These are phyloP conservation scores for Termitomyces titanicus DNA, from an alignment of 768 basidiomycete genomes.

Conservation along the genomic window DNA sequence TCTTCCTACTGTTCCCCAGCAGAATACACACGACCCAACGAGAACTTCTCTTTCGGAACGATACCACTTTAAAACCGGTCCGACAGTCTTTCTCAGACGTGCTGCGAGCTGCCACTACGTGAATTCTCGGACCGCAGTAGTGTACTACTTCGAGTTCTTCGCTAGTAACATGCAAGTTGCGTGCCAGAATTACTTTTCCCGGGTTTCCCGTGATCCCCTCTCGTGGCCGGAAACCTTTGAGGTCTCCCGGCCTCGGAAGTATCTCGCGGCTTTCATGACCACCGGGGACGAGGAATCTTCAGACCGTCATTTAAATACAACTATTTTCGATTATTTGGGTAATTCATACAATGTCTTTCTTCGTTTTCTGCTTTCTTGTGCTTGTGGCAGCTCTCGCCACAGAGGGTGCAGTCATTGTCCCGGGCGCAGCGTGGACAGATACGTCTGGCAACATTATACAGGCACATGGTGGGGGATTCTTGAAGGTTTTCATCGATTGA, in stretches of 20 bases:
- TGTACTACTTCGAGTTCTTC: background rate
- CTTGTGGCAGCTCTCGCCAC: slow-evolving; percentile 13
- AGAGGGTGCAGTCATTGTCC: slow-evolving; percentile 46
- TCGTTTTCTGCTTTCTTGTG: slow-evolving; percentile 6
- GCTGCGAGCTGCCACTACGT: background rate
- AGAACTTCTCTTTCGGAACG: slow-evolving; percentile 1
- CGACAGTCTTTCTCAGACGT: background rate
- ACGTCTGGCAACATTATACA: slow-evolving; percentile 60
- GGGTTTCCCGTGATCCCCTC: background rate
- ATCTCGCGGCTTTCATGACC: slow-evolving; percentile 1
- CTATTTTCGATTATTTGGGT: background rate
- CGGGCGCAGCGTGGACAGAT: slow-evolving; percentile 61
- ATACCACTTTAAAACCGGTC: background rate
- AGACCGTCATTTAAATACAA: background rate
- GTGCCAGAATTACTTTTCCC: background rate
- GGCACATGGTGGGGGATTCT: slow-evolving; percentile 57
- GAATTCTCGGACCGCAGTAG: slow-evolving; percentile 3
- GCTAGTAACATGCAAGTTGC: background rate
- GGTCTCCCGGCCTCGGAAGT: background rate
- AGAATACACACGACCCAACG: background rate
- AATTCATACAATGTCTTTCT: background rate
- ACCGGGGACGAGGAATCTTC: background rate
- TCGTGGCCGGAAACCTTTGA: background rate
- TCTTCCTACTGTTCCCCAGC: background rate
- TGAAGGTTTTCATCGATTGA: slow-evolving; percentile 37